These are phyloP conservation scores for Nephelium lappaceum DNA, from an alignment of 345 rosid species.

Conservation along the genomic window DNA sequence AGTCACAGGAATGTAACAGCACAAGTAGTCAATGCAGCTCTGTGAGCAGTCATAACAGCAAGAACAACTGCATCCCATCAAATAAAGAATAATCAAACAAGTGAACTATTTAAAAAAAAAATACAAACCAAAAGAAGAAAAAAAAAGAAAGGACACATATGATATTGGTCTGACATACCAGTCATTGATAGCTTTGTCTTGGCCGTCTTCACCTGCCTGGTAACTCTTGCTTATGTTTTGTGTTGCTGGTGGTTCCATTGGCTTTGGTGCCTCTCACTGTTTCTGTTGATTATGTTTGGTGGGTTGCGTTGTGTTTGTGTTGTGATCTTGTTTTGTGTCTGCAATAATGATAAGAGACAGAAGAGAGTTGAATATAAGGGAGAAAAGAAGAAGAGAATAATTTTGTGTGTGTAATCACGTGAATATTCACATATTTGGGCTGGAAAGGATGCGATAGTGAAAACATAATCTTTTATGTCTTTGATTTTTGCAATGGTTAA, in stretches of 20 bases:
- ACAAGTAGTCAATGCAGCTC: constrained; percentile 45
- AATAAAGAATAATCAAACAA: not conserved
- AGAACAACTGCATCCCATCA: constrained; percentile 45
- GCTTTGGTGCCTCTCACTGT: not conserved
- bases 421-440: not conserved
- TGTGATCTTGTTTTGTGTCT: not conserved
- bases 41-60: constrained; percentile 50
- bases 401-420: not conserved
- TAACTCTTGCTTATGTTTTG: constrained; percentile 34
- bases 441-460: not conserved
- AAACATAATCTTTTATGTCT: not conserved
- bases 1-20: constrained; percentile 32
- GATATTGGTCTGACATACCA: constrained; percentile 39
- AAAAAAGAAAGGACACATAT: not conserved
- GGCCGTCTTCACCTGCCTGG: constrained; percentile 40
- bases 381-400: not conserved
- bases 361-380: not conserved
- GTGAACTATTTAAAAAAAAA: not conserved
- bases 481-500: not conserved
- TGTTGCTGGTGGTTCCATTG: constrained; percentile 49
- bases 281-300: not conserved
- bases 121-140: no score
- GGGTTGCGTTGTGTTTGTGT: not conserved
- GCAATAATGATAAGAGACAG: not conserved
- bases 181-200: constrained; percentile 35